Conservation (phyloP, 1,284 basidiomycete species). For the Ceratobasidium sp. region DNA sequence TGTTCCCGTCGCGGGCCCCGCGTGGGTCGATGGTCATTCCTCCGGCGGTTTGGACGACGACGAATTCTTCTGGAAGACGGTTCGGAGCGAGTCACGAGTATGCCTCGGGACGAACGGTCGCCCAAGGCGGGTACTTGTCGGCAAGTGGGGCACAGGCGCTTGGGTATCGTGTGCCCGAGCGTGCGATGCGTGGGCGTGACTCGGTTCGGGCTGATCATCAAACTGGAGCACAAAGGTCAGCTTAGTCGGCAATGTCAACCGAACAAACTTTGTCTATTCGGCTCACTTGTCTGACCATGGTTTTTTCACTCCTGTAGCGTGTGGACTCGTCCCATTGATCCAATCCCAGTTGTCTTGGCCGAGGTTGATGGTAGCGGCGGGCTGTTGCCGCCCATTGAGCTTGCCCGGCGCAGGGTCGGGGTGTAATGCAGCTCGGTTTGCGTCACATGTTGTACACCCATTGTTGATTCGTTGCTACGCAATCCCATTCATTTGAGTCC, state of each 20-base stretch:
- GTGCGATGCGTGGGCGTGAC: not conserved
- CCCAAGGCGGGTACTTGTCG: not conserved
- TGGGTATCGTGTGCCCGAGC: not conserved
- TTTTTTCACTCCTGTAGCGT: conserved; percentile 2
- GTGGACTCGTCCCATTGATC: not conserved
- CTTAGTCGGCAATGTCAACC: not conserved
- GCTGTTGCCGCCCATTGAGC: conserved; percentile 12
- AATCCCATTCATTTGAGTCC: not conserved
- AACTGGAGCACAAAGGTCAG: conserved; percentile 7
- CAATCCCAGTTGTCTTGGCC: not conserved
- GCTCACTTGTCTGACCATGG: not conserved
- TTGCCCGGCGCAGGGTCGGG: not conserved
- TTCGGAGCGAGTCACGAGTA: not conserved
- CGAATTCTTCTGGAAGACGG: not conserved
- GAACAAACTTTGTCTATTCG: too few relatives aligned
- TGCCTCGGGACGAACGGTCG: not conserved
- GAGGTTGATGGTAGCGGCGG: not conserved
- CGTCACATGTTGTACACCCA: not conserved
- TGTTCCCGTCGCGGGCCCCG: too few relatives aligned
- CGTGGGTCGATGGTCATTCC: too few relatives aligned
- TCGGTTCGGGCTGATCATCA: conserved; percentile 15
- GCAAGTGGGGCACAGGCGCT: too few relatives aligned
- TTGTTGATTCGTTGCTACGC: not conserved
- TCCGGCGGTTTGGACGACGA: not conserved
- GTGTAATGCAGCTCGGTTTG: not conserved